Evolutionary conservation across 75 land plant species (phyloP).

Genomic region (Adiantum capillusveneris): DNA sequence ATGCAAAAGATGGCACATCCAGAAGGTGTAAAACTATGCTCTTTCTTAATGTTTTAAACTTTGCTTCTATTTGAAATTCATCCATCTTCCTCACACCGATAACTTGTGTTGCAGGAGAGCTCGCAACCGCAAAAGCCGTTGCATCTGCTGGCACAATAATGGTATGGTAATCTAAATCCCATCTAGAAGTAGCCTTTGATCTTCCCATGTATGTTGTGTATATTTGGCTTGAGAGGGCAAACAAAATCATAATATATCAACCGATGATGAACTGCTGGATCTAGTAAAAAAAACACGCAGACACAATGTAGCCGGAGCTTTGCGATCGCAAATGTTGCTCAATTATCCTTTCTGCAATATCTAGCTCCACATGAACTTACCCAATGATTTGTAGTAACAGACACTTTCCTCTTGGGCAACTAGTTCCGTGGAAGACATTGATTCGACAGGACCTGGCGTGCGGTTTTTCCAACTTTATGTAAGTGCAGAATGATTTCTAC

Average conservation of each 20-base stretch:
- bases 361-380: neutral
- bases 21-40: slow-evolving; percentile 43
- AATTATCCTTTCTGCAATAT: neutral
- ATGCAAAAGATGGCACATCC: slow-evolving; percentile 97
- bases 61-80: neutral
- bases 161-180: slow-evolving; percentile 56
- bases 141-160: slow-evolving; percentile 77
- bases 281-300: too few relatives aligned
- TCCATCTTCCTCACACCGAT: neutral
- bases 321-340: too few relatives aligned
- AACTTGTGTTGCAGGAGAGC: slow-evolving; percentile 41
- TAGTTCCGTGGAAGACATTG: slow-evolving; percentile 81
- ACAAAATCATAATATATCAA: too few relatives aligned
- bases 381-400: slow-evolving; percentile 18
- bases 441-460: slow-evolving; percentile 75
- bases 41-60: neutral
- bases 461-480: slow-evolving; percentile 91
- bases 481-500: slow-evolving; percentile 7
- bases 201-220: too few relatives aligned
- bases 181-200: too few relatives aligned
- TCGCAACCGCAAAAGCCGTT: slow-evolving; percentile 81
- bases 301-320: too few relatives aligned
- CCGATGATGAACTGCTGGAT: too few relatives aligned
- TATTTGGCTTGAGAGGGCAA: too few relatives aligned
- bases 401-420: slow-evolving; percentile 86